A percentile compares a stretch with the other conserved stretches of the same genome.
Conservation (phyloP, 805 yeast species). For the Sugiyamaella smithiae region DNA sequence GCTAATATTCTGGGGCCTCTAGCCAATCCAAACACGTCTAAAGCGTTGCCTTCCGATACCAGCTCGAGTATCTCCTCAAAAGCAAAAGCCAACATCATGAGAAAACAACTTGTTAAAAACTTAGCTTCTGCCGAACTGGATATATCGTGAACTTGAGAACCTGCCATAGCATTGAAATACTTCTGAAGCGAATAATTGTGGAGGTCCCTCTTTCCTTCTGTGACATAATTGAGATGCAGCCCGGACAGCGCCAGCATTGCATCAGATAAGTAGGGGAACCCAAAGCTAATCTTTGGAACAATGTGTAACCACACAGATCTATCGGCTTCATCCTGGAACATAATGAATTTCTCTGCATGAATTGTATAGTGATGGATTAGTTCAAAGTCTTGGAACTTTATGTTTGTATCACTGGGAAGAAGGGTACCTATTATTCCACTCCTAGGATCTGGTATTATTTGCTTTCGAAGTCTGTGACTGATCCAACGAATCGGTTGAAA, state of each 20-base stretch:
- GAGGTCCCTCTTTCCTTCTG: constrained; percentile 13
- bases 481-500: not conserved
- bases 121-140: constrained; percentile 11
- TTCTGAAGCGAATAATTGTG: constrained; percentile 9
- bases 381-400: constrained; percentile 17
- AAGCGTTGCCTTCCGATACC: not conserved
- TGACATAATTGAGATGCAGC: constrained; percentile 14
- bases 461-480: not conserved
- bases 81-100: constrained; percentile 22
- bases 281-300: constrained; percentile 18
- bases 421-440: constrained; percentile 4
- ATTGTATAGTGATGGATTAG: constrained; percentile 19
- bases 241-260: constrained; percentile 19
- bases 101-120: constrained; percentile 16
- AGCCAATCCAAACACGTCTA: constrained; percentile 10
- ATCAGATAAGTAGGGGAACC: constrained; percentile 13
- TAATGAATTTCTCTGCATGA: constrained; percentile 14
- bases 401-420: constrained; percentile 8
- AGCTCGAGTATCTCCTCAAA: constrained; percentile 14
- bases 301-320: constrained; percentile 16
- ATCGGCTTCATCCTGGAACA: constrained; percentile 15
- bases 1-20: constrained; percentile 12
- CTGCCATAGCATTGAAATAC: constrained; percentile 12
- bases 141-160: constrained; percentile 10
- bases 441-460: not conserved